phyloP scores from a whole-genome alignment of 371 early-diverging fungal genomes.

The Mortierella sp. region DNA sequence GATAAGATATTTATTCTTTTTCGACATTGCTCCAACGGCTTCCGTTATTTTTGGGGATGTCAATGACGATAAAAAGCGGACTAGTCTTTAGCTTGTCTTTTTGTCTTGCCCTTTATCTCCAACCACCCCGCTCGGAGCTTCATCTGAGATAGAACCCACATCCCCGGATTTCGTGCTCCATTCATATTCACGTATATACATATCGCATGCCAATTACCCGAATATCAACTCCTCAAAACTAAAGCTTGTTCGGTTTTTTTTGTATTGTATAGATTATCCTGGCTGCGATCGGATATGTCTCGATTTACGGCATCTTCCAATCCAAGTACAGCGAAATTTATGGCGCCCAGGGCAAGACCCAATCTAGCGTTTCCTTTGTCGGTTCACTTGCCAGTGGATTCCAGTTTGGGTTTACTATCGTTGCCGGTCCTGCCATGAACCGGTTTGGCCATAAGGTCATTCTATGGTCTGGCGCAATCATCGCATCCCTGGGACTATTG shows the following conservation, averaged over 20 bases:
- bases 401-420: constrained; percentile 54
- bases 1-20: too few relatives aligned
- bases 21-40: too few relatives aligned
- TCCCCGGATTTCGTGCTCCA: too few relatives aligned
- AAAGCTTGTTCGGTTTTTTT: too few relatives aligned
- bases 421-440: constrained; percentile 63
- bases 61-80: not conserved
- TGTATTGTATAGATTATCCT: constrained; percentile 32
- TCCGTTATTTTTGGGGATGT: too few relatives aligned
- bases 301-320: constrained; percentile 53
- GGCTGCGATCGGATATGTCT: constrained; percentile 52
- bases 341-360: constrained; percentile 21
- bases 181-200: too few relatives aligned
- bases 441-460: constrained; percentile 65
- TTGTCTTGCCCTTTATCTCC: not conserved
- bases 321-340: constrained; percentile 35
- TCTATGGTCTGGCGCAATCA: constrained; percentile 60
- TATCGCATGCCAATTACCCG: too few relatives aligned
- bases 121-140: not conserved
- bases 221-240: too few relatives aligned
- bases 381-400: constrained; percentile 47
- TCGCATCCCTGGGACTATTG: constrained; percentile 67
- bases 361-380: constrained; percentile 40
- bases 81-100: not conserved
- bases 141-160: too few relatives aligned